Base-by-base conservation (phyloP, 495 filamentous ascomycete species). In the Articulospora tetracladia region DNA sequence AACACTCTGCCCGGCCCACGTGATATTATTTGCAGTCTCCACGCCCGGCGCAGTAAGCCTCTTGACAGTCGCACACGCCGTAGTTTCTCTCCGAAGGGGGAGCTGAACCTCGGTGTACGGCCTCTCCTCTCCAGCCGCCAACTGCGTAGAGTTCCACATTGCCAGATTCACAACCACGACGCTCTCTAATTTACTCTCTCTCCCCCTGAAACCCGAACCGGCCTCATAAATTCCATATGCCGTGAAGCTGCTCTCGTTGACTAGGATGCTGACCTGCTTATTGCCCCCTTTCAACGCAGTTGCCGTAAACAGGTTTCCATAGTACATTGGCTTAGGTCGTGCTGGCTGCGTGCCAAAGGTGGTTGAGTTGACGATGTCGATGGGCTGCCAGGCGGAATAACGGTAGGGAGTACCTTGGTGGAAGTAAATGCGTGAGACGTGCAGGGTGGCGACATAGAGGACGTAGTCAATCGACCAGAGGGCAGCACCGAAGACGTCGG, bases 381-480 rank as follows among this genome's bases (percentile, higher is more conserved):
- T n/a, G n/a, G 66, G 66, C 26, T 68, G 66, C 66, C 66, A 68
- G 6, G 65, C 11, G 1, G 55, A 57, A 50, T 68, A 68, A 7
- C 60, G 61, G 30, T 60, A 68, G 28, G 39, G 52, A 8, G 65
- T 67, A 1, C 66, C 66, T 41, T 54, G 53, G 34, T 68, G 66
- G 41, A 67, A 64, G 49, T 68, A 53, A n/a, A 68, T 30, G 22
- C 66, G 55, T 11, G 65, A 67, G 6, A 67, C 51, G 10, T 51
- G 30, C 20, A 67, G 52, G 0, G 60, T 48, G 17, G 65, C 23
- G 3, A 57, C 25, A 23, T 61, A 61, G n/a, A 67, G 32, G 17
- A 58, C 49, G 58, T 67, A 68, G 57, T 68, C 66, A 47, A 68
- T 44, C 11, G 52, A 27, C 66, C 65, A 68, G 27, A 68, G 19